Evolutionary conservation across 495 filamentous ascomycete species (phyloP).

Genomic region (Podospora anserina): DNA sequence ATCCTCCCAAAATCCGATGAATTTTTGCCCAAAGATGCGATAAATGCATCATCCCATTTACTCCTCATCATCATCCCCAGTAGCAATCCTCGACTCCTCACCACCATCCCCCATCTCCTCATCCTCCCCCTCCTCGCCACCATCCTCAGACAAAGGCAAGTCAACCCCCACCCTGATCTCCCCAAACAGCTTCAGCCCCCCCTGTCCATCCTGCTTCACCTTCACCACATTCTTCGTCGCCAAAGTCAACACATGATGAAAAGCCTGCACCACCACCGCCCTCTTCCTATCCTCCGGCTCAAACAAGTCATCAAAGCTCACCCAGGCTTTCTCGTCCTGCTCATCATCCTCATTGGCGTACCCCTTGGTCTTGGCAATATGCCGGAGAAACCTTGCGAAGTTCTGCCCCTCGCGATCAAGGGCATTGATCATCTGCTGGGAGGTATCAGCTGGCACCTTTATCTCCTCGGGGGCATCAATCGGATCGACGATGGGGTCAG

Average conservation of each 20-base stretch:
- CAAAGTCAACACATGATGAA: slow-evolving; percentile 69
- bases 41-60: not conserved
- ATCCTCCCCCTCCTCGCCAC: not conserved
- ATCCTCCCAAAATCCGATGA: not conserved
- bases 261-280: slow-evolving; percentile 65
- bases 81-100: not conserved
- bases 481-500: slow-evolving; percentile 17
- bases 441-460: slow-evolving; percentile 10
- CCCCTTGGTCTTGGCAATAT: slow-evolving; percentile 35
- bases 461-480: slow-evolving; percentile 3
- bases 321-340: slow-evolving; percentile 23
- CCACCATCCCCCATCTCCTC: not conserved
- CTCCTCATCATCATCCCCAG: not conserved
- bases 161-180: slow-evolving; percentile 36
- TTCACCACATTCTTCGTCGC: slow-evolving; percentile 60
- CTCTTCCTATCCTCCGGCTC: slow-evolving; percentile 51
- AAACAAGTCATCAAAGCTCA: slow-evolving; percentile 58
- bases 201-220: slow-evolving; percentile 50
- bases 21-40: not conserved
- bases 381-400: slow-evolving; percentile 55
- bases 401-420: slow-evolving; percentile 42
- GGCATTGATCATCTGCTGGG: slow-evolving; percentile 24
- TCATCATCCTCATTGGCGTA: slow-evolving; percentile 35
- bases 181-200: slow-evolving; percentile 34
- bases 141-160: slow-evolving; percentile 8